These are phyloP conservation scores for Mortierella sp. DNA, from an alignment of 371 early-diverging fungal species.

Conservation along the genomic window DNA sequence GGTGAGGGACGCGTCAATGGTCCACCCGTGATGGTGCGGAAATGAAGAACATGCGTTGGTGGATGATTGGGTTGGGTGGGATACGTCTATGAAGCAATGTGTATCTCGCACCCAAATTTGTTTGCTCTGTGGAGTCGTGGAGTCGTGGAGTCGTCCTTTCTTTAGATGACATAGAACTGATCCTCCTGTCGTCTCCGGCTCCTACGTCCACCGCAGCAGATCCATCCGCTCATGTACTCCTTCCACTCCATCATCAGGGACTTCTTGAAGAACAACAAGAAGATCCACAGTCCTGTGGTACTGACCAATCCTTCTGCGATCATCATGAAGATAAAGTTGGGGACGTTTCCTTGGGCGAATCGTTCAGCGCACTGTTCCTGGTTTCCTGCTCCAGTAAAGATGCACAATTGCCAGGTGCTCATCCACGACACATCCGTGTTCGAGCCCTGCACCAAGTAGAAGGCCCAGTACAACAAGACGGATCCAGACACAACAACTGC, in stretches of 20 bases:
- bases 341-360: constrained; percentile 34
- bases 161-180: constrained; percentile 53
- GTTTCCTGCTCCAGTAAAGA: constrained; percentile 24
- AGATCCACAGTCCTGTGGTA: constrained; percentile 49
- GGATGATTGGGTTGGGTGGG: no score
- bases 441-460: constrained; percentile 37
- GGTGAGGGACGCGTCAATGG: no score
- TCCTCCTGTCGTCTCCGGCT: constrained; percentile 27
- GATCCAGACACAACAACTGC: constrained; percentile 62
- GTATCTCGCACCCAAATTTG: no score
- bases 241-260: constrained; percentile 38
- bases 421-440: constrained; percentile 47
- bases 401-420: constrained; percentile 52
- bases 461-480: constrained; percentile 63
- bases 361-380: constrained; percentile 35
- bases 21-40: no score
- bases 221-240: constrained; percentile 44
- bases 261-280: constrained; percentile 51
- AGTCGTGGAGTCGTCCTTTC: no score
- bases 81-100: no score
- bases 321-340: constrained; percentile 51
- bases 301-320: constrained; percentile 42
- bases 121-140: no score
- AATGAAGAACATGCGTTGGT: no score
- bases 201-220: constrained; percentile 43